A percentile compares a stretch with the other conserved stretches of the same genome.
Conservation (phyloP, 805 yeast genomes). For the Candida glaebosa region DNA sequence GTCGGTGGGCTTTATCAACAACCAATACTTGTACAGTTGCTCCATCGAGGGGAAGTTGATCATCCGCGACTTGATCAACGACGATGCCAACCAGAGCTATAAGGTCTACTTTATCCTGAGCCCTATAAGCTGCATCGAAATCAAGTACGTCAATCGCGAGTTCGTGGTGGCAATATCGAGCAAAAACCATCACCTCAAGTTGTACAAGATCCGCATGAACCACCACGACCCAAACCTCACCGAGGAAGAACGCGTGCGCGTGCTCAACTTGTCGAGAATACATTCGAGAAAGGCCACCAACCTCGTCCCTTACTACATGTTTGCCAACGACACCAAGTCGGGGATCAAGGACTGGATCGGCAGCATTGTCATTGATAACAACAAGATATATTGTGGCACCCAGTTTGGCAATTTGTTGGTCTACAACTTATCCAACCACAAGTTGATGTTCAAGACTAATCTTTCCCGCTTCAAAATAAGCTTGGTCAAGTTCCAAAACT, state of each 20-base stretch:
- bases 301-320: slow-evolving; percentile 14
- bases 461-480: slow-evolving; percentile 25
- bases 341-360: slow-evolving; percentile 18
- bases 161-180: slow-evolving; percentile 21
- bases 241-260: no score
- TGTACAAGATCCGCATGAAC: slow-evolving; percentile 18
- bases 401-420: slow-evolving; percentile 28
- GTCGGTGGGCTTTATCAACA: slow-evolving; percentile 21
- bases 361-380: slow-evolving; percentile 16
- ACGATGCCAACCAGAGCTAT: slow-evolving; percentile 29
- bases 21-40: slow-evolving; percentile 30
- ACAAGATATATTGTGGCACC: slow-evolving; percentile 24
- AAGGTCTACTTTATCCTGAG: slow-evolving; percentile 21
- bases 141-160: slow-evolving; percentile 10
- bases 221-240: slow-evolving; percentile 3
- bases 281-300: slow-evolving; percentile 2
- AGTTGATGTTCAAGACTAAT: slow-evolving; percentile 13
- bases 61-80: slow-evolving; percentile 33
- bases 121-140: slow-evolving; percentile 21
- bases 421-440: slow-evolving; percentile 12
- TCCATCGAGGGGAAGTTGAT: slow-evolving; percentile 31
- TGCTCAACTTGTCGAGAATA: background rate
- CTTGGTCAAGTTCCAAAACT: slow-evolving; percentile 14
- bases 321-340: slow-evolving; percentile 1
- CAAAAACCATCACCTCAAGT: slow-evolving; percentile 22